phyloP scores from a whole-genome alignment of 2,329 filamentous ascomycete genomes.

The Chaetomiaceae sp. region DNA sequence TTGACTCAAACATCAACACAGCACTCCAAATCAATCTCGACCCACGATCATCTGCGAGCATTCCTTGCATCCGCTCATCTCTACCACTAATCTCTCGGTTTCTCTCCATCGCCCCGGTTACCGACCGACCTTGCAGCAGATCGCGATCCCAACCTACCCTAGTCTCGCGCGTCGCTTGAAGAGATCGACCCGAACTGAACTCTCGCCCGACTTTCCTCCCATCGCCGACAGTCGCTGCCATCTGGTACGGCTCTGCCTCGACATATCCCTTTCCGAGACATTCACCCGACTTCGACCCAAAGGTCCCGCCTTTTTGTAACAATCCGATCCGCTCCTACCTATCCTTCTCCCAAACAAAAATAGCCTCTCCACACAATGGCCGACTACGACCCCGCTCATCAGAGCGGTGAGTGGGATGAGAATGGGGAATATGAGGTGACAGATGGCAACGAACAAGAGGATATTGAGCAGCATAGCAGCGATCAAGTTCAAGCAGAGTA shows the following conservation, averaged over 20 bases:
- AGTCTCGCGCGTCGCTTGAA: too few species aligned
- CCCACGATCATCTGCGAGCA: background rate
- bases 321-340: constrained; percentile 1
- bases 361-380: constrained; percentile 23
- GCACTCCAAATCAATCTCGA: too few species aligned
- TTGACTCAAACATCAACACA: background rate
- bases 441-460: constrained; percentile 49
- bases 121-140: background rate
- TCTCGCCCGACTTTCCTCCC: background rate
- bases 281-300: background rate
- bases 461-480: constrained; percentile 52
- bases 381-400: constrained; percentile 27
- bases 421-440: constrained; percentile 49
- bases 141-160: background rate
- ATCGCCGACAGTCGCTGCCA: background rate
- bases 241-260: background rate
- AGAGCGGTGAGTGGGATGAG: constrained; percentile 45
- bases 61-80: background rate
- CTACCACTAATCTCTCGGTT: background rate
- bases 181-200: too few species aligned
- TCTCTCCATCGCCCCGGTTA: background rate
- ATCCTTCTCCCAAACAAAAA: background rate
- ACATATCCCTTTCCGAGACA: background rate
- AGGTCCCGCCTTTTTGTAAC: background rate
- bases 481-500: constrained; percentile 45